These are phyloP conservation scores for Cornus suecica DNA, from an alignment of 148 eudicot species.

Conservation along the genomic window DNA sequence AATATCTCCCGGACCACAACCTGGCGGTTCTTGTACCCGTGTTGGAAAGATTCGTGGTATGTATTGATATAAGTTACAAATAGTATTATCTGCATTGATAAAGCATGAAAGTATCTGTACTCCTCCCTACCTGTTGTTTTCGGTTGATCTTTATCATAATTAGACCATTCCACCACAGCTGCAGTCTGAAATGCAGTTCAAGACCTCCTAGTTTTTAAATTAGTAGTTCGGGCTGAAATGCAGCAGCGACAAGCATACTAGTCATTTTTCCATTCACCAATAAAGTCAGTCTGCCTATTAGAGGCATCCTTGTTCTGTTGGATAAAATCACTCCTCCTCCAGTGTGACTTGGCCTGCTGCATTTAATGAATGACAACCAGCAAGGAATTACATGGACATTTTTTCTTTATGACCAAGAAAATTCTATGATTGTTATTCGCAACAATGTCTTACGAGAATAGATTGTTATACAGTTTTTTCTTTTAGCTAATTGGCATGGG, in stretches of 20 bases:
- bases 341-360: neutral
- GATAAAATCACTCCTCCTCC: neutral
- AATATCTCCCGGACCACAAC: conserved; percentile 68
- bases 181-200: neutral
- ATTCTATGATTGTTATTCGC: neutral
- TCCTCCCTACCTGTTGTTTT: neutral
- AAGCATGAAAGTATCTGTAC: neutral
- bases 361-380: neutral
- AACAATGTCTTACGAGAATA: neutral
- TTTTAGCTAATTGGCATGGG: neutral
- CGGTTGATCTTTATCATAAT: too few relatives aligned
- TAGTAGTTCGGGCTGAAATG: neutral
- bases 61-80: conserved; percentile 10
- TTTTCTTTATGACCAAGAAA: neutral
- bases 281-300: neutral
- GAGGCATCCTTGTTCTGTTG: neutral
- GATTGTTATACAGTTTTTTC: too few relatives aligned
- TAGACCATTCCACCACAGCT: neutral
- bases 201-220: neutral
- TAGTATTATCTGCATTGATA: neutral
- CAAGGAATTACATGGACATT: neutral
- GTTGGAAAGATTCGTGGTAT: conserved; percentile 98
- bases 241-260: neutral
- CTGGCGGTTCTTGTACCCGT: conserved; percentile 83
- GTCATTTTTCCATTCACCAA: neutral